Base-by-base conservation (phyloP, 2,329 filamentous ascomycete species). In the Fusarium mexicanum region DNA sequence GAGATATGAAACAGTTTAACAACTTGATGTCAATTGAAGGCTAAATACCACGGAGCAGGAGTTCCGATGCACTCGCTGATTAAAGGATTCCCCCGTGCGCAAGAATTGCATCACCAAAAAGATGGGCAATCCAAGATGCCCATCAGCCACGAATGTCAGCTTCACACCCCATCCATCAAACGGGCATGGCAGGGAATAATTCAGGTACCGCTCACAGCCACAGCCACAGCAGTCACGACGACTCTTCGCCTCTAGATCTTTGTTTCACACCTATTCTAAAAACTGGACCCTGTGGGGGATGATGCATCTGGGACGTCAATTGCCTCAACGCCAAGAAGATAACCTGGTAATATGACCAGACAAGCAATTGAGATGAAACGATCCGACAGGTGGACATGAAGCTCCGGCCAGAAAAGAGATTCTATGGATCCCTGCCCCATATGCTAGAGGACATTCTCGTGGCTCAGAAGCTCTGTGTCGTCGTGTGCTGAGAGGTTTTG, bases 21-120 rank as follows among this genome's bases (percentile, higher is more conserved):
- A 17, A 20, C 8, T 14, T 35, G 29, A 26, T 26, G 7, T 17
- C 6, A 16, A 22, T 8, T 6, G 6, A 12, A 13, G 18, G n/a
- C 6, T 24, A 13, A 47, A 47, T 26, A 47, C 13, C 9, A 37
- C 31, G 31, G 55, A 58, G 31, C 40, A 58, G 11, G 40, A 26
- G 29, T 29, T 37, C 55, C n/a, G 55, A 26, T 14, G 18, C 8
- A 3, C 6, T 12, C 20, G 41, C 8, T 5, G 41, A 59, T 59
- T 31, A 48, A n/a, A 59, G 14, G 17, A 22, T 47, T 10, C 14
- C n/a, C 8, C 31, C 29, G 13, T 47, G 38, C 22, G 26, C 57
- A 54, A 67, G 5, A 54, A 61, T 68, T 61, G 48, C 66, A 67
- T 55, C 63, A 67, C 64, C 5, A 11, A 29, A 38, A 48, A 5